Evolutionary conservation across 805 yeast genomes (phyloP), one percentile per base, ranked within the genome.

Genomic region (Ogataea populi-albae): DNA sequence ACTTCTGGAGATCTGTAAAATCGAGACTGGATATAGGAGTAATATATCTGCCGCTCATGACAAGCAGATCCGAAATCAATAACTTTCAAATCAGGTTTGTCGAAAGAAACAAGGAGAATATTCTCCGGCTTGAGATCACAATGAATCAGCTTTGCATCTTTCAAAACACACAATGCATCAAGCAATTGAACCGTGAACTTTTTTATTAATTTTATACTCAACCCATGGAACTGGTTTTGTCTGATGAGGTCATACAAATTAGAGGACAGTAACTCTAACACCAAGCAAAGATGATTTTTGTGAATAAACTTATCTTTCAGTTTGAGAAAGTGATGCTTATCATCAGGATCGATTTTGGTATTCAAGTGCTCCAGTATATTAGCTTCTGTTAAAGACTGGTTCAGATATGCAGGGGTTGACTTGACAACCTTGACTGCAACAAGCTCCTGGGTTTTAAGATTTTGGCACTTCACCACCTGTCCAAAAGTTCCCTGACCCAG

Each of bases 401-500:
- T 88, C 58, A 88, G 69, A 54, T 83, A 89, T 7, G 94, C 96
- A 4, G 95, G 86, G 55, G 84, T 84, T 23, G 95, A 83, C 58
- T 91, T 93, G 40, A 93, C 86, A 28, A 93, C 94, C 62, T 93
- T 93, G 23, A 93, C 94, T 1, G 98, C 98, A 17, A 89, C 86
- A 15, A 91, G 76, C 43, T 86, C 91, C 55, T 87, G 93, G 30
- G 88, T 85, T 30, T 60, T 62, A 43, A 68, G 46, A 49, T 79
- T 75, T 57, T 86, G 95, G 62, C 97, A 91, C 63, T 91, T 93
- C 26, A 89, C 94, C 30, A 93, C 99, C 64, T 93, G 98, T 7
- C 98, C 98, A 69, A 93, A 93, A 1, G 98, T 89, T 3, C 99
- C 99, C 43, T 89, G 91, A 1, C 99, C 99, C 26, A 93, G 63